Conservation (phyloP, 257 asterid species). For the Coffea eugenioides region DNA sequence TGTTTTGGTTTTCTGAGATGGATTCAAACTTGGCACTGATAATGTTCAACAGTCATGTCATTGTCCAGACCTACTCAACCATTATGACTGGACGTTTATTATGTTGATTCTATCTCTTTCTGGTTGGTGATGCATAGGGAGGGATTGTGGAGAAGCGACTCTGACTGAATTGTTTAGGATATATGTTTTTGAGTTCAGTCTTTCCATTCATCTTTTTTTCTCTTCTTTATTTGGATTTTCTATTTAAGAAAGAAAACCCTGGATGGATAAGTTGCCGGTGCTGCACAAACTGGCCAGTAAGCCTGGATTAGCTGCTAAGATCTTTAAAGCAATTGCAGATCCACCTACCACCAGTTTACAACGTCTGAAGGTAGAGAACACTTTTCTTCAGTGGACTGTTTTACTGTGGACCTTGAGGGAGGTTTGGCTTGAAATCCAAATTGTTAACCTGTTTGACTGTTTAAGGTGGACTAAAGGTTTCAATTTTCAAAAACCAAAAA, state of each 20-base stretch:
- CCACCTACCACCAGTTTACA: conserved; percentile 99
- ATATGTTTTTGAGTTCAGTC: not conserved
- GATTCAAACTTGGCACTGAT: no score
- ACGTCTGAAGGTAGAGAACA: conserved; percentile 65
- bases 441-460: not conserved
- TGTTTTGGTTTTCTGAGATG: no score
- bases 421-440: not conserved
- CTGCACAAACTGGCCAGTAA: conserved; percentile 66
- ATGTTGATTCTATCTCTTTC: no score
- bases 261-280: conserved; percentile 91
- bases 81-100: no score
- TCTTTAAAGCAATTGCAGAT: conserved; percentile 93
- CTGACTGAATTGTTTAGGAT: not conserved
- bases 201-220: not conserved
- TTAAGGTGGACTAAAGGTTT: not conserved
- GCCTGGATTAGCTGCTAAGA: conserved; percentile 56
- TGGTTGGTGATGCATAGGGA: no score
- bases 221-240: not conserved
- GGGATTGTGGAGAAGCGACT: not conserved
- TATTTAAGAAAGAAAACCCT: conserved; percentile 68
- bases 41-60: no score
- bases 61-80: no score
- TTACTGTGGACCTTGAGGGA: not conserved
- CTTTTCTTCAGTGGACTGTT: not conserved
- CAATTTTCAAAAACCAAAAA: not conserved